Conservation (phyloP, 768 basidiomycete genomes). For the Candolleomyces eurysporus region DNA sequence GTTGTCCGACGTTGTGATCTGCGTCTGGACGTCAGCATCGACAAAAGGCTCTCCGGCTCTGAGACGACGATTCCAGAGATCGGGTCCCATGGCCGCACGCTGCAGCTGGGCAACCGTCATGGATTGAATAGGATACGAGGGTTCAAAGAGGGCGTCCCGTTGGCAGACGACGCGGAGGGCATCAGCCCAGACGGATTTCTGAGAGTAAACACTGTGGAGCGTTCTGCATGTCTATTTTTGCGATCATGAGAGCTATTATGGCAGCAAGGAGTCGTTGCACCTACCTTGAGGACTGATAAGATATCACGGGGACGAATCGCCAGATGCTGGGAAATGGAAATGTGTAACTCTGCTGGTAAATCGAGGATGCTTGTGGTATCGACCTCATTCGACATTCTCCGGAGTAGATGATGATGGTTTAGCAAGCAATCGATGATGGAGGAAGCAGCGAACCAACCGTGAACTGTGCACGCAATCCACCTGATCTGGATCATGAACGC, state of each 20-base stretch:
- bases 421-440: too few species aligned
- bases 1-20: neutral
- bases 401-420: too few species aligned
- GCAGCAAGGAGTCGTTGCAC: neutral
- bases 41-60: neutral
- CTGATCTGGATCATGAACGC: too few species aligned
- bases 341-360: neutral
- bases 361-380: neutral
- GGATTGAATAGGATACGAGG: neutral
- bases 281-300: neutral
- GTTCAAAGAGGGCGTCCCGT: neutral
- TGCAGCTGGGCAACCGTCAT: neutral
- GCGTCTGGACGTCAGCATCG: neutral
- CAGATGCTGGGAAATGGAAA: neutral
- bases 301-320: neutral
- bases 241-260: neutral
- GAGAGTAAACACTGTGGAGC: neutral
- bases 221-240: neutral
- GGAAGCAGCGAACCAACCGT: too few species aligned
- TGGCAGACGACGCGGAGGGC: neutral
- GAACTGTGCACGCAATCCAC: too few species aligned
- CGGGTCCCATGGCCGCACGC: neutral
- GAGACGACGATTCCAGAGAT: neutral
- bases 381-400: too few species aligned
- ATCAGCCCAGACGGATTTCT: neutral